Conservation (phyloP, 169 alveolate genomes). For the Eimeria sp. region DNA sequence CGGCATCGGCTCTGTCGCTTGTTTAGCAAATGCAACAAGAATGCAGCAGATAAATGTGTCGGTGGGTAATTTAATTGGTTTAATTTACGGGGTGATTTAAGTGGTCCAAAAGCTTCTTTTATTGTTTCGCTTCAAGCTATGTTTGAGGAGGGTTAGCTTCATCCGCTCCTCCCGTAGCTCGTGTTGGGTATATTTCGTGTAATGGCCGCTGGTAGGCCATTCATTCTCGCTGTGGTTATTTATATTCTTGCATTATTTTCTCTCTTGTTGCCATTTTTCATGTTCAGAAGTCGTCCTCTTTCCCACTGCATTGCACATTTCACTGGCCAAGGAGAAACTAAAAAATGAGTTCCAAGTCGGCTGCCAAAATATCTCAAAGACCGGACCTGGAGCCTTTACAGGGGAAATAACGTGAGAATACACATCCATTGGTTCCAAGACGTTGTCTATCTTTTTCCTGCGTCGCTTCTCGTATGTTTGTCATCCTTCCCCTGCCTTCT, state of each 20-base stretch:
- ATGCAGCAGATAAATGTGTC: neutral
- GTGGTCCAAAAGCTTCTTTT: too few relatives aligned
- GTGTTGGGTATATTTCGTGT: neutral
- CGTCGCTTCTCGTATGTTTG: too few relatives aligned
- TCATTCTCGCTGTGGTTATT: neutral
- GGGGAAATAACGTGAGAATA: slow-evolving; percentile 94
- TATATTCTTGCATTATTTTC: neutral
- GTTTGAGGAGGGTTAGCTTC: neutral
- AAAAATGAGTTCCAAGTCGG: slow-evolving; percentile 92
- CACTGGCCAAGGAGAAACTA: slow-evolving; percentile 88
- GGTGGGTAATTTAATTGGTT: neutral
- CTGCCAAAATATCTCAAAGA: slow-evolving; percentile 95
- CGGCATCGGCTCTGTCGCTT: slow-evolving; percentile 15
- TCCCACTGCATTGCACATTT: slow-evolving; percentile 95
- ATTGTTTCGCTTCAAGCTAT: too few relatives aligned
- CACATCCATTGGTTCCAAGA: too few relatives aligned
- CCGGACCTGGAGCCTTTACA: slow-evolving; percentile 98
- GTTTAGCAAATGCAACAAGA: neutral
- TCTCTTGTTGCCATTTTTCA: neutral
- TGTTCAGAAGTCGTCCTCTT: slow-evolving; percentile 92
- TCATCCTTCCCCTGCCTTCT: neutral
- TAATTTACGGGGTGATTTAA: too few relatives aligned
- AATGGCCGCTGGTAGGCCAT: neutral
- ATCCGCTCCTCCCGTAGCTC: neutral
- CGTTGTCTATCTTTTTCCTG: too few relatives aligned